Conservation (phyloP, 768 basidiomycete genomes). For the Porphyrellus cyaneotinctus region DNA sequence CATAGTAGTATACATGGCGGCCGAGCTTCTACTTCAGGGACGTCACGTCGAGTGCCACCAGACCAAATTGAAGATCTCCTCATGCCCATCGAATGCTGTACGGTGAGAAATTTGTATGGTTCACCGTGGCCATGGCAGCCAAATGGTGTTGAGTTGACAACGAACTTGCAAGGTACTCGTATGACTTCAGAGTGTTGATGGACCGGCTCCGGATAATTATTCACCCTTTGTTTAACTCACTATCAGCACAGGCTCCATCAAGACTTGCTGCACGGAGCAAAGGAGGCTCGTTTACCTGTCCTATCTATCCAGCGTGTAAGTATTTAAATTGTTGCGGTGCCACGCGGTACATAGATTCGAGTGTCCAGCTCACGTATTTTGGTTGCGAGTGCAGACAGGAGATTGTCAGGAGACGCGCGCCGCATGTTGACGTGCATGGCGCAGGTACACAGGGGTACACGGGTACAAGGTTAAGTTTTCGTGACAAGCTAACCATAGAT, state of each 20-base stretch:
- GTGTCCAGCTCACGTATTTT: background rate
- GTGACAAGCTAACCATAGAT: constrained; percentile 10
- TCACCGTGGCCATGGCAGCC: background rate
- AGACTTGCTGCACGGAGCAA: background rate
- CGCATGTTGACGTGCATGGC: background rate
- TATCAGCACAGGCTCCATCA: background rate
- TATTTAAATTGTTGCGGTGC: background rate
- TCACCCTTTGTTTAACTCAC: background rate
- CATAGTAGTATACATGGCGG: background rate
- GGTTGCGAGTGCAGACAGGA: background rate
- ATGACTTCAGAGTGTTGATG: background rate
- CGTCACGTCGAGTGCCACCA: background rate
- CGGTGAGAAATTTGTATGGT: background rate
- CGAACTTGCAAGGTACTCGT: background rate
- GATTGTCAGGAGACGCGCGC: background rate
- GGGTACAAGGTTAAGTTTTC: constrained; percentile 25
- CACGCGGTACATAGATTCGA: background rate
- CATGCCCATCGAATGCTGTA: background rate
- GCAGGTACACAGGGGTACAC: background rate
- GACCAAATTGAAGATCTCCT: background rate
- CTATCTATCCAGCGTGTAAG: background rate
- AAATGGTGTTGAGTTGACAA: background rate
- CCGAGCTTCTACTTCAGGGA: background rate
- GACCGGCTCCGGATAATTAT: background rate
- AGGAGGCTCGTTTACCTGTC: background rate